A percentile compares a stretch with the other conserved stretches of the same genome.
Evolutionary conservation across 2,329 filamentous ascomycete species (phyloP).

Genomic region (Periconia macrospinosa): DNA sequence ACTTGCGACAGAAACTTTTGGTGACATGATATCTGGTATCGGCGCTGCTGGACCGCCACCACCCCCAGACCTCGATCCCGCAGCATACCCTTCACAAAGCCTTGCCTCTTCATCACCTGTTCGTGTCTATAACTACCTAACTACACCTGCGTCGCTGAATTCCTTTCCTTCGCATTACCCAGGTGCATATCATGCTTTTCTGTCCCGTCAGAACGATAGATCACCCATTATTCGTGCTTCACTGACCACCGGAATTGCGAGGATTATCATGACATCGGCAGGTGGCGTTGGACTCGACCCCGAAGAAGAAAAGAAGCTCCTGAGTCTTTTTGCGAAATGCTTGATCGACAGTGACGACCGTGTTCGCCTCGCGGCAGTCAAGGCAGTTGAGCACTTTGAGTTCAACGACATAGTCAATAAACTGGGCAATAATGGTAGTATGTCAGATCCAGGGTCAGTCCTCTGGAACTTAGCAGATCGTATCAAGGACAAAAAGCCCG

Average conservation of each 20-base stretch:
- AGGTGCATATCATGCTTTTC: slow-evolving; percentile 78
- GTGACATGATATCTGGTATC: slow-evolving; percentile 92
- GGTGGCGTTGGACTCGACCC: slow-evolving; percentile 85
- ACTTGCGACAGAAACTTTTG: slow-evolving; percentile 89
- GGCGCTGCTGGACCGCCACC: slow-evolving; percentile 86
- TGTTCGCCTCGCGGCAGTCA: slow-evolving; percentile 86
- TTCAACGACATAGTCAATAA: slow-evolving; percentile 82
- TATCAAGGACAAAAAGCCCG: slow-evolving; percentile 80
- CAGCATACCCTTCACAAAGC: slow-evolving; percentile 78
- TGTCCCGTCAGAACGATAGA: slow-evolving; percentile 86
- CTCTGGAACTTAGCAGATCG: slow-evolving; percentile 82
- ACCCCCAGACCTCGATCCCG: slow-evolving; percentile 71
- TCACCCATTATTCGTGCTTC: slow-evolving; percentile 77
- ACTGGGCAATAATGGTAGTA: slow-evolving; percentile 73
- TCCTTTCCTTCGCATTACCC: slow-evolving; percentile 85
- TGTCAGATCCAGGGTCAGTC: slow-evolving; percentile 75
- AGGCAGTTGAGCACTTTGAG: slow-evolving; percentile 77
- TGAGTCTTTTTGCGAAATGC: slow-evolving; percentile 76
- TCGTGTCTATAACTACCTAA: slow-evolving; percentile 62
- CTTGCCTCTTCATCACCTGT: slow-evolving; percentile 43
- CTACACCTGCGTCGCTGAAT: slow-evolving; percentile 81
- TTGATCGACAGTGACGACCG: slow-evolving; percentile 87
- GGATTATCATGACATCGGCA: slow-evolving; percentile 87
- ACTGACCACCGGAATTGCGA: slow-evolving; percentile 82
- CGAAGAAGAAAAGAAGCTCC: slow-evolving; percentile 75